Evolutionary conservation across 768 basidiomycete genomes (phyloP).

Genomic region (Glaciozyma antarctica): DNA sequence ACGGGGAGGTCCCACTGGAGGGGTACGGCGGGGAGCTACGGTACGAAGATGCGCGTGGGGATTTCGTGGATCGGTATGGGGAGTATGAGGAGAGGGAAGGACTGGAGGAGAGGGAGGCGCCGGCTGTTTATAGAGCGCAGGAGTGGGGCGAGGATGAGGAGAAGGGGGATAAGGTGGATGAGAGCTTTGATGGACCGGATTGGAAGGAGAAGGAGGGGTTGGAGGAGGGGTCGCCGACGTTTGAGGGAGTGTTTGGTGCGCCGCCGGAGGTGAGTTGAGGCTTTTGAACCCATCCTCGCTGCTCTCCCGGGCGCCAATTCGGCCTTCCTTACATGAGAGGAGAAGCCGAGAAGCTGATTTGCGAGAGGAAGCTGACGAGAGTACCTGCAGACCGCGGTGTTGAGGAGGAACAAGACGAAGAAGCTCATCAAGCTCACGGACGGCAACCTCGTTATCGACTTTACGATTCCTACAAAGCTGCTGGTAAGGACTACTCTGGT

Average conservation of each 20-base stretch:
- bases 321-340: background rate
- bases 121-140: too few species aligned
- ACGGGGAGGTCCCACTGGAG: too few species aligned
- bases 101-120: too few species aligned
- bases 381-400: constrained; percentile 14
- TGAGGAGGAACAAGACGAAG: constrained; percentile 20
- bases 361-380: too few species aligned
- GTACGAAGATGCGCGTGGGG: too few species aligned
- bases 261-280: constrained; percentile 17
- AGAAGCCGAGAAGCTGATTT: background rate
- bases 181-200: constrained; percentile 17
- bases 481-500: constrained; percentile 38
- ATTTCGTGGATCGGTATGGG: too few species aligned
- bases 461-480: constrained; percentile 73
- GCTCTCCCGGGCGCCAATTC: too few species aligned
- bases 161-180: constrained; percentile 19
- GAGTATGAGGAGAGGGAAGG: too few species aligned
- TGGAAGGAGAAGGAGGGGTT: constrained; percentile 2
- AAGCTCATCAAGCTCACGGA: constrained; percentile 63
- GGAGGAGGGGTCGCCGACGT: constrained; percentile 7
- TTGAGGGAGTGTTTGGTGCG: constrained; percentile 22
- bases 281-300: too few species aligned
- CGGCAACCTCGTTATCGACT: constrained; percentile 77
- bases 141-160: background rate
- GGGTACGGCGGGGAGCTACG: too few species aligned